Percentiles rank a stretch among this genome's conserved stretches.
phyloP scores from a whole-genome alignment of 106 monocot species.

The Platanthera guangdongensis region DNA sequence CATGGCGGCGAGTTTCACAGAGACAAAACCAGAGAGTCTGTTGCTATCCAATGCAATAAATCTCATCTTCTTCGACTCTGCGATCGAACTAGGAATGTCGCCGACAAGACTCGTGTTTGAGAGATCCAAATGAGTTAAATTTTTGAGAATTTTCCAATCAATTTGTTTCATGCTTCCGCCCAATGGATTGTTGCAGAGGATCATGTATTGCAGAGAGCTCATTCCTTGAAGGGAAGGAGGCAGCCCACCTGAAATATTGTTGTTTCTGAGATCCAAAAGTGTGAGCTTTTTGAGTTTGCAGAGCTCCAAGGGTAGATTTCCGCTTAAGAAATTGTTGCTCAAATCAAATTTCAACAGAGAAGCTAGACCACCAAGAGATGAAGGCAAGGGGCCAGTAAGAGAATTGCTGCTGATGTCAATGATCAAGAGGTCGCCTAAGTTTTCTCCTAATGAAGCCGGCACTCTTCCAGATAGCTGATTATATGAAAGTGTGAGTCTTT shows the following conservation, averaged over 20 bases:
- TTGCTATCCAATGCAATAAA: conserved; percentile 67
- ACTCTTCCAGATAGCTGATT: conserved; percentile 47
- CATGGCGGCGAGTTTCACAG: conserved; percentile 33
- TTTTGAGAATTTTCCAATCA: conserved; percentile 28
- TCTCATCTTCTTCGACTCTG: conserved; percentile 33
- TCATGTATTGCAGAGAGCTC: conserved; percentile 54
- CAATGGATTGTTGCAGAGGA: conserved; percentile 60
- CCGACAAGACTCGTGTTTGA: conserved; percentile 38
- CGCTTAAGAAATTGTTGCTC: conserved; percentile 59
- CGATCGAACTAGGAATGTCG: conserved; percentile 47
- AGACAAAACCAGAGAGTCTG: conserved; percentile 35
- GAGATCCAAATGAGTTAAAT: conserved; percentile 61
- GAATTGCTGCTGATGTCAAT: conserved; percentile 50
- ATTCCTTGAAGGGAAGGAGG: conserved; percentile 26
- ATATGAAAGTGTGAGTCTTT: conserved; percentile 44
- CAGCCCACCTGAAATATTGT: conserved; percentile 38
- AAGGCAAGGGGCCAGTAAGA: conserved; percentile 39
- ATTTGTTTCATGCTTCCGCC: conserved; percentile 33
- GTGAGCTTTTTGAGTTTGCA: conserved; percentile 40
- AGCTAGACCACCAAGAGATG: conserved; percentile 32
- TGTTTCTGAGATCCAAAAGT: conserved; percentile 66
- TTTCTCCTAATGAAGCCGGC: conserved; percentile 36
- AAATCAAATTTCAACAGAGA: conserved; percentile 71
- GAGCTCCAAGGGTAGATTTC: conserved; percentile 43
- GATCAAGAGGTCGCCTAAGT: conserved; percentile 44